Base-by-base conservation (phyloP, 1,284 basidiomycete species). In the Caloboletus firmus region DNA sequence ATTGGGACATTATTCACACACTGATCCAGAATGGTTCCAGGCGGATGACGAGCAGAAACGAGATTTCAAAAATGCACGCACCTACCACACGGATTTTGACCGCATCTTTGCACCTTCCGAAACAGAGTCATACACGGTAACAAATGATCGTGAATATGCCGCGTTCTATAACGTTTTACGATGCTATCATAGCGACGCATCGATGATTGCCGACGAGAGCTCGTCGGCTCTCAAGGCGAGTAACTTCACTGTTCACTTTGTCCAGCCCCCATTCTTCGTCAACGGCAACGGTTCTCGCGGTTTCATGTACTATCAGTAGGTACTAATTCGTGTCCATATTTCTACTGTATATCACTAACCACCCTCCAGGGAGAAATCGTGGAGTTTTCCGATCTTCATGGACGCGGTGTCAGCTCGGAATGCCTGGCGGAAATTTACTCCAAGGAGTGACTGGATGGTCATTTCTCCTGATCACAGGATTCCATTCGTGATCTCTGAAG, bases 191-290 rank as follows among this genome's bases (percentile, higher is more conserved):
- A 8, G 3, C 1, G 42, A 55, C 0, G 40, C 28, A 20, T 0
- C 0, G 12, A 34, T 0, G 9, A 30, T 59, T 1, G 2, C 2
- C 4, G 0, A 6, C 0, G 9, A 34, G 1, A 17, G 2, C 2
- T 46, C 57, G 12, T 59, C 30, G 0, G n/a, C 24, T 26, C n/a
- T 56, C 13, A 51, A 46, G 18, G 20, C 49, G 1, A 34, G 53
- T 15, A 60, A 46, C 11, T 51, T 60, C 20, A 34, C 17, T 1
- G 18, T 48, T 0, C 13, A 42, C 5, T 59, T 59, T 7, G 11
- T 59, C 9, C 49, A 51, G 0, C 49, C 53, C 4, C 41, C 34
- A 1, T 59, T 59, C 3, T 51, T 56, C 24, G 51, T 26, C 15
- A 10, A 11, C 2, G 10, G 11, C 10, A 11, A 11, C 4, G 0